Evolutionary conservation across 2,329 filamentous ascomycete species (phyloP).

Genomic region (Mycocentrospora acerina): DNA sequence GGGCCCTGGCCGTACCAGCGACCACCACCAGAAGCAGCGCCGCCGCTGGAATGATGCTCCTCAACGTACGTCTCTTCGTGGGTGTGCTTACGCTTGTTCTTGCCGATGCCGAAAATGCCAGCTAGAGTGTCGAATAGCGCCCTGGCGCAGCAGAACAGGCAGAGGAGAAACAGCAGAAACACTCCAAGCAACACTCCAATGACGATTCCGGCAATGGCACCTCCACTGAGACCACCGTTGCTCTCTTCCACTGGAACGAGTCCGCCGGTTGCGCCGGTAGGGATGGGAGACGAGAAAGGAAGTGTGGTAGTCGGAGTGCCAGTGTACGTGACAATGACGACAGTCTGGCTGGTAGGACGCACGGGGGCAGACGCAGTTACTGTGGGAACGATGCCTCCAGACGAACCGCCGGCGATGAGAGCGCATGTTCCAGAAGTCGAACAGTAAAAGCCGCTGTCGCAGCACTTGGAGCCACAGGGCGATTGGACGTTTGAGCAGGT

Average conservation of each 20-base stretch:
- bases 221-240: constrained; percentile 58
- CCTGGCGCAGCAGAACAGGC: constrained; percentile 67
- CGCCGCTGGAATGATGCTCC: constrained; percentile 61
- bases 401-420: constrained; percentile 55
- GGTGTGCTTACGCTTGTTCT: constrained; percentile 47
- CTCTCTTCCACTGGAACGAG: constrained; percentile 31
- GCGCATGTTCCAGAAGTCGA: constrained; percentile 57
- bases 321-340: constrained; percentile 52
- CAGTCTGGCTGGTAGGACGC: constrained; percentile 55
- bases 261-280: constrained; percentile 52
- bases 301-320: constrained; percentile 49
- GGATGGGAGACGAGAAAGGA: constrained; percentile 55
- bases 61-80: constrained; percentile 64
- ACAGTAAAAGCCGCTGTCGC: constrained; percentile 69
- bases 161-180: constrained; percentile 66
- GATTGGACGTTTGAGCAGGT: constrained; percentile 56
- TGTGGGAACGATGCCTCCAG: constrained; percentile 36
- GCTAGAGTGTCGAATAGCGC: constrained; percentile 60
- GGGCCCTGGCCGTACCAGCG: constrained; percentile 51
- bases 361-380: constrained; percentile 53
- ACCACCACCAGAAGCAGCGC: constrained; percentile 57
- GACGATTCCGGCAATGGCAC: constrained; percentile 79
- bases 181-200: constrained; percentile 71
- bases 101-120: constrained; percentile 63
- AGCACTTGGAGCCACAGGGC: constrained; percentile 70